These are phyloP conservation scores for Tricholoma bakamatsutake DNA, from an alignment of 768 basidiomycete species.

Conservation along the genomic window DNA sequence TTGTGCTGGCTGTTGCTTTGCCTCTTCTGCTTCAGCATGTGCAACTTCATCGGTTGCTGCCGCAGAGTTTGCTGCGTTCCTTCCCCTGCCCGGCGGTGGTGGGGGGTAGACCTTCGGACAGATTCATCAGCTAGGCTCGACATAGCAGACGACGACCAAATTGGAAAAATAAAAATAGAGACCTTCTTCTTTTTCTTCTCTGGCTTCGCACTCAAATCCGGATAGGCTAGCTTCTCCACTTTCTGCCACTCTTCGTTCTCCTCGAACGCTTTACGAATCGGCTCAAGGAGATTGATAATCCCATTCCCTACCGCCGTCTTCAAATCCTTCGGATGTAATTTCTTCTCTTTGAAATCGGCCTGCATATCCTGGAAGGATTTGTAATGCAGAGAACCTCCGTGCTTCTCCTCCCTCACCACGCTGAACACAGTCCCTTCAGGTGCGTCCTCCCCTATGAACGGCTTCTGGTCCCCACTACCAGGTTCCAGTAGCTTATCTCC, in stretches of 20 bases:
- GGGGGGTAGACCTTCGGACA: constrained; percentile 62
- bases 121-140: background rate
- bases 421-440: constrained; percentile 81
- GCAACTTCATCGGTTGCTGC: background rate
- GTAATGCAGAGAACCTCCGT: constrained; percentile 79
- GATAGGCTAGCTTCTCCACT: constrained; percentile 78
- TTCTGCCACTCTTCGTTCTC: constrained; percentile 76
- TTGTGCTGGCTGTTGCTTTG: constrained; percentile 9
- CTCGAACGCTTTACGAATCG: constrained; percentile 75
- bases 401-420: constrained; percentile 72
- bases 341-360: constrained; percentile 67
- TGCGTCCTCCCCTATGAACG: constrained; percentile 64
- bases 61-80: constrained; percentile 34
- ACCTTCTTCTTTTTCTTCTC: constrained; percentile 68
- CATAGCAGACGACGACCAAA: background rate
- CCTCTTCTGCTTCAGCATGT: constrained; percentile 9
- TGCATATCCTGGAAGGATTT: constrained; percentile 56
- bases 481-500: constrained; percentile 47
- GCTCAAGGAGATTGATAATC: constrained; percentile 69
- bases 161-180: background rate
- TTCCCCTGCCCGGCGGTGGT: constrained; percentile 77
- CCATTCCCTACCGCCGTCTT: constrained; percentile 73
- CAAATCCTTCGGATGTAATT: constrained; percentile 85
- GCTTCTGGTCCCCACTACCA: constrained; percentile 45
- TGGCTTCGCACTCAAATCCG: constrained; percentile 59